Evolutionary conservation across 163 green algal genomes (phyloP).

Genomic region (Chlorella variabilis): DNA sequence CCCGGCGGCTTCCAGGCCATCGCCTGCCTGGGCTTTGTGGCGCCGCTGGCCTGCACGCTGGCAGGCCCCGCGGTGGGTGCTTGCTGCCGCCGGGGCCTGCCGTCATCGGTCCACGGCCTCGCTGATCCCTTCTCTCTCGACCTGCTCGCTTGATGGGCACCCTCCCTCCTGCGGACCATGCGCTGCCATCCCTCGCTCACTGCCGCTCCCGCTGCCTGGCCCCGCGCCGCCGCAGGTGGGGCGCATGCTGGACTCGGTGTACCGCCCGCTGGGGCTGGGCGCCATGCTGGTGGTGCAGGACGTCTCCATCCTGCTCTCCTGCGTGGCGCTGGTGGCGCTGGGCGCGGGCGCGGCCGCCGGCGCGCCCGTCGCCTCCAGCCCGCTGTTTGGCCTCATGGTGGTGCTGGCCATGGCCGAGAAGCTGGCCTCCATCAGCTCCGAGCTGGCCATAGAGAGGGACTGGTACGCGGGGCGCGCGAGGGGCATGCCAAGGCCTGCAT

Average conservation of each 20-base stretch:
- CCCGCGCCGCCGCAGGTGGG: neutral
- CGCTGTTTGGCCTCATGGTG: slow-evolving; percentile 59
- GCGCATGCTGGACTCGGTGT: slow-evolving; percentile 41
- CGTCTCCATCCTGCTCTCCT: slow-evolving; percentile 40
- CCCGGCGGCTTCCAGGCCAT: slow-evolving; percentile 45
- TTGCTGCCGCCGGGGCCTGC: no score
- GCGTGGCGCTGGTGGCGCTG: slow-evolving; percentile 33
- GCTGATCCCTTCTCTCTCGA: neutral
- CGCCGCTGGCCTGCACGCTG: slow-evolving; percentile 53
- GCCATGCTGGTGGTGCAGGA: slow-evolving; percentile 48
- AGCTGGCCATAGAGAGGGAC: slow-evolving; percentile 71
- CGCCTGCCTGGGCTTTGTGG: slow-evolving; percentile 53
- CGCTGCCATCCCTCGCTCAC: neutral
- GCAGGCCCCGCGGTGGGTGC: slow-evolving; percentile 43
- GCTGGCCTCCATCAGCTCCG: slow-evolving; percentile 58
- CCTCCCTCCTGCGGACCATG: neutral
- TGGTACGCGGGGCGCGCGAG: no score
- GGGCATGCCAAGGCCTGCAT: no score
- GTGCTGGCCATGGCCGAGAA: slow-evolving; percentile 31
- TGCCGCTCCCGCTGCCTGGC: no score
- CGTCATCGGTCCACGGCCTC: no score
- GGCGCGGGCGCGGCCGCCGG: neutral
- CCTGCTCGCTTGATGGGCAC: neutral
- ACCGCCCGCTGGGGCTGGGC: slow-evolving; percentile 40
- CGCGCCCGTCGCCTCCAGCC: slow-evolving; percentile 14